Evolutionary conservation across 2,329 filamentous ascomycete genomes (phyloP).

Genomic region (Penicillium palitans): DNA sequence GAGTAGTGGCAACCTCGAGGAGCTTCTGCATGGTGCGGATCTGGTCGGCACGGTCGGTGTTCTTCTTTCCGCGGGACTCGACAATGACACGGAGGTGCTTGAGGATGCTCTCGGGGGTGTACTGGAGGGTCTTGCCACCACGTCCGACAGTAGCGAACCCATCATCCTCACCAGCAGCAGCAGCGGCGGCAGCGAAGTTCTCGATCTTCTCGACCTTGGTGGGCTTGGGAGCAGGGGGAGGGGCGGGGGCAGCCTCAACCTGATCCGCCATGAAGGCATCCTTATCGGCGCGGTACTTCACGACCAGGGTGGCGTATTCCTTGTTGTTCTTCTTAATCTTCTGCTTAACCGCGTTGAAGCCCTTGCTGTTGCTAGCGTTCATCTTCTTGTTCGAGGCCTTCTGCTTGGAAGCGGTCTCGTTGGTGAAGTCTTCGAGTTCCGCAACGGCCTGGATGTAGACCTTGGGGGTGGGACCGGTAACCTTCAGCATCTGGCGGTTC

Average conservation of each 20-base stretch:
- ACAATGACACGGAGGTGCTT: constrained; percentile 93
- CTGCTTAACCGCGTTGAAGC: constrained; percentile 95
- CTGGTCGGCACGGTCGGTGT: constrained; percentile 91
- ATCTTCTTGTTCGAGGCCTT: constrained; percentile 98
- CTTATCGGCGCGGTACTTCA: constrained; percentile 81
- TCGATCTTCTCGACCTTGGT: constrained; percentile 43
- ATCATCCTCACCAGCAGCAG: constrained; percentile 67
- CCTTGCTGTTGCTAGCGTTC: constrained; percentile 92
- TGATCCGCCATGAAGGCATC: constrained; percentile 85
- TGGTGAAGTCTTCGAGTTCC: constrained; percentile 91
- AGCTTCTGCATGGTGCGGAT: constrained; percentile 98
- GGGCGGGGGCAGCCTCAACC: constrained; percentile 59
- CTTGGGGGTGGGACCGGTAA: constrained; percentile 79
- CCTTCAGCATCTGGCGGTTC: constrained; percentile 79
- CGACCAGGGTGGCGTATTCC: constrained; percentile 84
- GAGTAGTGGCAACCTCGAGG: constrained; percentile 79
- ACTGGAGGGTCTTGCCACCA: constrained; percentile 83
- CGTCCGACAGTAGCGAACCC: constrained; percentile 88
- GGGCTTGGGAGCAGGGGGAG: constrained; percentile 53
- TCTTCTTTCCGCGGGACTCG: constrained; percentile 97
- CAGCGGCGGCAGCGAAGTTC: constrained; percentile 48
- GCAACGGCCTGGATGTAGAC: constrained; percentile 89
- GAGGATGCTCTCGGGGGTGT: constrained; percentile 96
- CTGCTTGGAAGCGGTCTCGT: constrained; percentile 90
- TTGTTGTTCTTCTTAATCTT: constrained; percentile 99